Base-by-base conservation (phyloP, 208 protist species). In the Crithidia mellificae region DNA sequence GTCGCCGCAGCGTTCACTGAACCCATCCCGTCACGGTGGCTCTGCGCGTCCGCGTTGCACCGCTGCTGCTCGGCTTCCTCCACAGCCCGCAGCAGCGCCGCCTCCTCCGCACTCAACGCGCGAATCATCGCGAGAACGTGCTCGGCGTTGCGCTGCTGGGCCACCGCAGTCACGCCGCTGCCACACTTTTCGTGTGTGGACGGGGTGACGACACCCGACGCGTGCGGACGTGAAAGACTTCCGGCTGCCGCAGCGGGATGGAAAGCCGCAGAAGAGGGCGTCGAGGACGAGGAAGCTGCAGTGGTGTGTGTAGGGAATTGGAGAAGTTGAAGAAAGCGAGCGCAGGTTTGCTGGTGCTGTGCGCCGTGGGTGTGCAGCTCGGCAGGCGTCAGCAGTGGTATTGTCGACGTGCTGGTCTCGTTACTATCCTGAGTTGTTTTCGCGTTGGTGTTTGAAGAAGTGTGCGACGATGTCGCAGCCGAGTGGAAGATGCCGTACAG, bases 401-500 rank as follows among this genome's bases (percentile, higher is more conserved):
- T 54, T 25, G 20, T 25, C 9, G 39, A 12, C 1, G 25, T 20
- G 20, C 14, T 27, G 41, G 47, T 17, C 2, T 1, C 11, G 25
- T 65, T 36, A 22, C 9, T 30, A 51, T 7, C 17, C 38, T n/a
- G n/a, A n/a, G n/a, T 38, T 38, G 34, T 11, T 12, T 11, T 38
- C 7, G 11, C 34, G 34, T 38, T 11, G 34, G 7, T 38, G 34
- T 5, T 38, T 5, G 7, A 5, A 38, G 7, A n/a, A 20, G 20
- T 30, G 34, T 36, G 15, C 29, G 5, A 27, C 39, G 12, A 14
- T 15, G 2, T 46, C 30, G 43, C 17, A 19, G 51, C 46, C 29
- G 27, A 39, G 50, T 78, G 71, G 44, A 74, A 81, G 19, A 91
- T 73, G 44, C 84, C 85, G 58, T 91, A 85, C 14, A 95, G 82